Conservation (phyloP, 2,329 filamentous ascomycete species). For the Fusarium nurragi region DNA sequence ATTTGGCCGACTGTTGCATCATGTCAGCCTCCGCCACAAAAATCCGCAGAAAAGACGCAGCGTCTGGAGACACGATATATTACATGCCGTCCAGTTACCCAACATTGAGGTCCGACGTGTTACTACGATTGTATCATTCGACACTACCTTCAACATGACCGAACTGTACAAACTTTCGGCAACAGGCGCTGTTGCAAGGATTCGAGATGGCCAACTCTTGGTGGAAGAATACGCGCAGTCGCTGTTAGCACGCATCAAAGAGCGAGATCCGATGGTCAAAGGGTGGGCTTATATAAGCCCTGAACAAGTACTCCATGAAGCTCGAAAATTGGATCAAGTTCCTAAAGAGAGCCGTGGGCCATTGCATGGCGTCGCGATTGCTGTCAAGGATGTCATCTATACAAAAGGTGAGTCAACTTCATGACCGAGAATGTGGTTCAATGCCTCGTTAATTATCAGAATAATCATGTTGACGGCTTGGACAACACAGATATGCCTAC, state of each 20-base stretch:
- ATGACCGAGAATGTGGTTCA: no score
- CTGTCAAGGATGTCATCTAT: conserved; percentile 25
- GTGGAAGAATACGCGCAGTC: conserved; percentile 37
- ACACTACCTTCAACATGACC: neutral
- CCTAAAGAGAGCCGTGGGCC: neutral
- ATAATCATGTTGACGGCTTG: rapidly evolving
- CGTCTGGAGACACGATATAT: neutral
- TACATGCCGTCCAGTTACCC: no score
- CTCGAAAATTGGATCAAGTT: conserved; percentile 3
- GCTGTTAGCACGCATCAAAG: conserved; percentile 10
- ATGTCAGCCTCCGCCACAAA: conserved; percentile 4
- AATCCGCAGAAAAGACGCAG: neutral
- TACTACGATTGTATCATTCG: no score
- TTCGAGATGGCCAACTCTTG: neutral
- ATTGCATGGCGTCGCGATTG: conserved; percentile 23
- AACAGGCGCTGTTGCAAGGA: neutral
- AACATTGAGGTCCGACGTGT: rapidly evolving
- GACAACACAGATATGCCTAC: conserved; percentile 62
- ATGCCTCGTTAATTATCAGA: neutral
- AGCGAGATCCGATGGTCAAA: neutral
- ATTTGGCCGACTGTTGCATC: neutral
- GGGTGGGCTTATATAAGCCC: conserved; percentile 14
- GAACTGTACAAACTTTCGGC: conserved; percentile 8
- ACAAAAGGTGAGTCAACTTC: conserved; percentile 9
- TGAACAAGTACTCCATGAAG: neutral